Evolutionary conservation across 1,139 yeast genomes (phyloP).

Genomic region (Hyphopichia wangnamkhiaoensis): DNA sequence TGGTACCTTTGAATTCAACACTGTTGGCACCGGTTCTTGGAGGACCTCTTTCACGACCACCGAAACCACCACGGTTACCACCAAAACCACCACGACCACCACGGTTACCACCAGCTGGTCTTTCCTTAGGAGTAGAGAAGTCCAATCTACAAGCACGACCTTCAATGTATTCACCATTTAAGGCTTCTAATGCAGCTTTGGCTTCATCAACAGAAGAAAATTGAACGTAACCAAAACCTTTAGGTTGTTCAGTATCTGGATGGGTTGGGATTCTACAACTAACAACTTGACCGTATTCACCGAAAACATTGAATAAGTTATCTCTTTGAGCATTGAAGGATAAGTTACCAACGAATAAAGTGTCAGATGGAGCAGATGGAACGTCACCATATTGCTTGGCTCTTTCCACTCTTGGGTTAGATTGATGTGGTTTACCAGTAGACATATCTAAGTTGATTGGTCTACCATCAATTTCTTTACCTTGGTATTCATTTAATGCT

Average conservation of each 20-base stretch:
- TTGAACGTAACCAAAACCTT: constrained; percentile 98
- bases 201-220: constrained; percentile 86
- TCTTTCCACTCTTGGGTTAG: constrained; percentile 63
- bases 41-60: constrained; percentile 48
- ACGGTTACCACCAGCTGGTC: constrained; percentile 36
- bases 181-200: constrained; percentile 79
- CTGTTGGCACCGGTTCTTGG: constrained; percentile 61
- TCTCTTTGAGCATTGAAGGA: constrained; percentile 89
- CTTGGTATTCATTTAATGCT: constrained; percentile 87
- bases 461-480: constrained; percentile 95
- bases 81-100: constrained; percentile 28
- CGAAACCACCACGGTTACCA: constrained; percentile 41
- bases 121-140: constrained; percentile 87
- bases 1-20: constrained; percentile 70
- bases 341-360: constrained; percentile 92
- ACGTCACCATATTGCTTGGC: constrained; percentile 89
- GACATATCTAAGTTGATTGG: constrained; percentile 93
- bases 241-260: constrained; percentile 98
- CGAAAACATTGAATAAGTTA: constrained; percentile 67
- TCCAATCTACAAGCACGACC: constrained; percentile 96
- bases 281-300: constrained; percentile 75
- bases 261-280: constrained; percentile 96
- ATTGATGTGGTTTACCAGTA: constrained; percentile 69
- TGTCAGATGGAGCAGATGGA: constrained; percentile 90
- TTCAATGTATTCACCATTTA: constrained; percentile 85